phyloP scores from a whole-genome alignment of 1,284 basidiomycete species.

The Cystobasidium sp. region DNA sequence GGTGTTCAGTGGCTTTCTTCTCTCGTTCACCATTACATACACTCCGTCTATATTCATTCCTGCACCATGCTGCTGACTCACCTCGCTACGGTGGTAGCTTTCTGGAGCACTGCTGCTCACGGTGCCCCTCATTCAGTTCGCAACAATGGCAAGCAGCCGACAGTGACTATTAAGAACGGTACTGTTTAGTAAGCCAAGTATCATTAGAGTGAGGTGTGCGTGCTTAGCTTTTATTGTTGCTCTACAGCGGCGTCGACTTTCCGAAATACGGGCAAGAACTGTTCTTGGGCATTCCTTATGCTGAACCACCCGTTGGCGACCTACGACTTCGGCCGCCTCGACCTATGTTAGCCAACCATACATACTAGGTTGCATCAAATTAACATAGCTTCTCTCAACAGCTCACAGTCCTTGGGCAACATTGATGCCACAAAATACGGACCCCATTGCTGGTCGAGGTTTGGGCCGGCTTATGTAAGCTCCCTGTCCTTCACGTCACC shows the following conservation, averaged over 20 bases:
- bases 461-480: slow-evolving; percentile 10
- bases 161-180: background rate
- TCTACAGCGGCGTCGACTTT: background rate
- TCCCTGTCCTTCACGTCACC: background rate
- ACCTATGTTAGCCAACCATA: background rate
- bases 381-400: background rate
- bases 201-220: background rate
- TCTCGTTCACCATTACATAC: background rate
- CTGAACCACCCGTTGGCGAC: slow-evolving; percentile 6
- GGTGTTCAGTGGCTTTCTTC: background rate
- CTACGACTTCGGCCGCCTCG: slow-evolving; percentile 1
- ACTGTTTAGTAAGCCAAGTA: slow-evolving; percentile 5
- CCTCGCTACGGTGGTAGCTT: too few relatives aligned
- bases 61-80: too few relatives aligned
- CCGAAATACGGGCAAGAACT: slow-evolving; percentile 11
- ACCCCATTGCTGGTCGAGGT: slow-evolving; percentile 16
- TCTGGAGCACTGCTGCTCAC: too few relatives aligned
- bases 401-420: slow-evolving; percentile 7
- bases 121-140: background rate
- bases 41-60: too few relatives aligned
- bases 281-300: slow-evolving; percentile 22
- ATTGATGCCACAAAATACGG: slow-evolving; percentile 7
- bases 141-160: slow-evolving; percentile 4
- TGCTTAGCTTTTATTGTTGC: too few relatives aligned
- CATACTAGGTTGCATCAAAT: background rate